Base-by-base conservation (phyloP, 1,139 yeast species). In the Kazachstania sp. region DNA sequence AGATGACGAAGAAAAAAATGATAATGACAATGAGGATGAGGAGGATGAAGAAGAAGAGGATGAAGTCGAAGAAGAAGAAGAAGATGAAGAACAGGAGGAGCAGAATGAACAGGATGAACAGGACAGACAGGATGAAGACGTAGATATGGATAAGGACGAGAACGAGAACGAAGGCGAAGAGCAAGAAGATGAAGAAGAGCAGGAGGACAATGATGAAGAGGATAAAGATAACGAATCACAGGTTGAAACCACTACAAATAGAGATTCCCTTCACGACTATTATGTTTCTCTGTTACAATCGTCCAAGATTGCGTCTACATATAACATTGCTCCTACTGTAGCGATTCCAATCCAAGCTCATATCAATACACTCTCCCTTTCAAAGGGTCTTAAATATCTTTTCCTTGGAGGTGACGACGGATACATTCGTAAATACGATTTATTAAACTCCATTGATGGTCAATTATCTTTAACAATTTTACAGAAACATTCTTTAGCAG, bases 371-470 rank as follows among this genome's bases (percentile, higher is more conserved):
- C 61, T 92, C 45, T 84, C 94, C 7, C 72, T 88, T 47, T 78
- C 95, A 1, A 79, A 78, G 60, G 95, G 95, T 8, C 83, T 92
- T 42, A 83, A 83, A 61, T 90, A 90, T 84, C 73, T 92, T 47
- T 81, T 90, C 58, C 83, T 96, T 1, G 99, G 99, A 19, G 98
- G 98, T 5, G 94, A 86, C 55, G 99, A 92, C 64, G 99, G 99
- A 12, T 86, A 81, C 58, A 85, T 92, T 39, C 71, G 98, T 45
- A 86, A 86, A 61, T 92, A 83, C 66, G 96, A 94, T 65, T 84
- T 92, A 54, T 75, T 82, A 41, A 83, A 83, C 36, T 84, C 96
- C 1, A 77, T 92, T 28, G 90, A 86, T 57, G 97, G 97, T n/a
- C 86, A 85, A 59, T 71, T 85, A 5, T 94, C 95, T 2, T 70